phyloP scores from a whole-genome alignment of 441 rosid genomes.

The Erodium chrysanthum region DNA sequence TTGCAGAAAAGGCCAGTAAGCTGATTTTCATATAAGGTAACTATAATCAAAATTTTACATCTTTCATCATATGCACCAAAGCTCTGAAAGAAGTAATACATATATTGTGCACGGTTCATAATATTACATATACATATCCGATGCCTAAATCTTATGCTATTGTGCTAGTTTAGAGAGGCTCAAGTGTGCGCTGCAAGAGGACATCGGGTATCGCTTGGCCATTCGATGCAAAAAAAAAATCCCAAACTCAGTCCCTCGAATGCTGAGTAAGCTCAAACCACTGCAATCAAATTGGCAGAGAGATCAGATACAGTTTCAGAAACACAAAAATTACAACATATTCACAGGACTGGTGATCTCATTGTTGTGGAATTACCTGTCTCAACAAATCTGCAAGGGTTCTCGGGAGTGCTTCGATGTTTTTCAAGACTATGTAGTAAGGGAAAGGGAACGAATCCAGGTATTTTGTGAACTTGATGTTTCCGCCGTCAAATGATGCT shows the following conservation, averaged over 20 bases:
- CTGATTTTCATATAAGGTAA: not conserved
- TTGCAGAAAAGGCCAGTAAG: not conserved
- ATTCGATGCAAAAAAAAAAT: not conserved
- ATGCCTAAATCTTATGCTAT: not conserved
- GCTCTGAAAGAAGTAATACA: not conserved
- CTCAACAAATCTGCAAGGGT: constrained; percentile 79
- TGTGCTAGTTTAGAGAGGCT: not conserved
- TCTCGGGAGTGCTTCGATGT: constrained; percentile 76
- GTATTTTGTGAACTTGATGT: constrained; percentile 40
- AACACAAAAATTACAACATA: not conserved
- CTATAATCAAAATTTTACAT: not conserved
- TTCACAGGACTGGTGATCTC: too few relatives aligned
- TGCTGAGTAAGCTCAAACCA: constrained; percentile 96
- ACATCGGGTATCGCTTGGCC: not conserved
- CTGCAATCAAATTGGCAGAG: constrained; percentile 28
- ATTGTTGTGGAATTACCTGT: constrained; percentile 60
- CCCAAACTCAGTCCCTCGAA: constrained; percentile 38
- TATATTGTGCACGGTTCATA: not conserved
- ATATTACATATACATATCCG: not conserved
- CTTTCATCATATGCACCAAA: not conserved
- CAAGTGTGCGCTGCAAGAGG: not conserved
- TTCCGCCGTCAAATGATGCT: constrained; percentile 25
- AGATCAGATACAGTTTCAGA: not conserved
- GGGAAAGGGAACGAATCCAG: constrained; percentile 95
- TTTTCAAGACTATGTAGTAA: constrained; percentile 64